Conservation (phyloP, 306 rosid species). For the Carpinus fangiana region DNA sequence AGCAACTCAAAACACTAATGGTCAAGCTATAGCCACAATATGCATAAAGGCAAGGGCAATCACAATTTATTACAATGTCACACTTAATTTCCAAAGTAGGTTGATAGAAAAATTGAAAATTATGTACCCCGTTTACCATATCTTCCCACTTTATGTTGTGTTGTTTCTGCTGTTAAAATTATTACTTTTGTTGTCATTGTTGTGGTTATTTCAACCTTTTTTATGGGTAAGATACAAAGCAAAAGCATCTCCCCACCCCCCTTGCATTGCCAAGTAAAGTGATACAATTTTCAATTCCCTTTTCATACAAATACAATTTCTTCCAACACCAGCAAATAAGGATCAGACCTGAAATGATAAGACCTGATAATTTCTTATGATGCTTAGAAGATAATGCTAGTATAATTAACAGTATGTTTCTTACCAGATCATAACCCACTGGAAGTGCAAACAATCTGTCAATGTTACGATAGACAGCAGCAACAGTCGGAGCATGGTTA, state of each 20-base stretch:
- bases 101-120: no score
- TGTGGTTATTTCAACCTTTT: not conserved
- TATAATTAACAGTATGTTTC: conserved; percentile 20
- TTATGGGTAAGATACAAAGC: not conserved
- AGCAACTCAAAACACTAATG: not conserved
- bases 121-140: not conserved
- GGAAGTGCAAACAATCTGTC: conserved; percentile 74
- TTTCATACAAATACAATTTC: not conserved
- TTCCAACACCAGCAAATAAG: not conserved
- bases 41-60: not conserved
- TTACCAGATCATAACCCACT: conserved; percentile 90
- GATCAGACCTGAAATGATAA: not conserved
- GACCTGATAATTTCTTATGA: not conserved
- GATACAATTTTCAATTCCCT: not conserved
- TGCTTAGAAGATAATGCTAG: not conserved
- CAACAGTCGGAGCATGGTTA: conserved; percentile 89
- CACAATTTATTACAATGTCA: not conserved
- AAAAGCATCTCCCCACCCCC: not conserved
- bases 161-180: no score
- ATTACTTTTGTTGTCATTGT: not conserved
- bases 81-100: not conserved
- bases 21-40: not conserved
- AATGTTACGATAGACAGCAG: conserved; percentile 78
- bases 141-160: not conserved
- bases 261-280: not conserved